Evolutionary conservation across 257 asterid genomes (phyloP), one percentile per base, ranked within the genome.

Genomic region (Plantago elongata): DNA sequence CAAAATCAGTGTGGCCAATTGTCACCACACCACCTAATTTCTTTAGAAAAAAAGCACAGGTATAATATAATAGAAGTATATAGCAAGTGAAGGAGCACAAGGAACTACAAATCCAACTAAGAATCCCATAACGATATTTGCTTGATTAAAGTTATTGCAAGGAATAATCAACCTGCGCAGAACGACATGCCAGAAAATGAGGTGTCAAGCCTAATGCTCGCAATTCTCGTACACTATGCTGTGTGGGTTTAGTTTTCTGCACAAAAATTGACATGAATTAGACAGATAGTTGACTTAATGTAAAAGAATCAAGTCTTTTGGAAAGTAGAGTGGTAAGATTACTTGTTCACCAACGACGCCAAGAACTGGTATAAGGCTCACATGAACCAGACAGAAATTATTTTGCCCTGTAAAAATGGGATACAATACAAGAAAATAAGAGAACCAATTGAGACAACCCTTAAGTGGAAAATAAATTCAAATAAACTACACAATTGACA

Each of bases 341-440:
- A 89, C 97, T 78, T 93, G 99, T 79, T 93, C 99, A 30, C 99
- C 97, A 70, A 89, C 98, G 59, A 81, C 97, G 34, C 99, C 94
- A 61, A 93, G 85, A 52, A 93, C 95, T 13, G 97, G 99, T 62
- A 93, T 80, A 58, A 93, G 96, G 68, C 99, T 89, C 78, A 93
- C 97, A 66, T 93, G 99, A 83, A 93, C 81, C 73, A 93, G 84
- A 74, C 96, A 93, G 72, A 93, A 93, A 76, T 87, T 85, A 72
- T 87, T 78, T 73, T 73, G 94, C 18, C 99, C 99, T 93, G 69
- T 34, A 61, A 44, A 44, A 73, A 58, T 48, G 40, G 4, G 1
- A 34, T 34, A 7, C 65, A 61, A 37, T 1, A 45, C 67, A 38
- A 64, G 14, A 55, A 15, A 7, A 55, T 29, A 30, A 56, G 7